These are phyloP conservation scores for Acidiella bohemica DNA, from an alignment of 495 filamentous ascomycete genomes.

Conservation along the genomic window DNA sequence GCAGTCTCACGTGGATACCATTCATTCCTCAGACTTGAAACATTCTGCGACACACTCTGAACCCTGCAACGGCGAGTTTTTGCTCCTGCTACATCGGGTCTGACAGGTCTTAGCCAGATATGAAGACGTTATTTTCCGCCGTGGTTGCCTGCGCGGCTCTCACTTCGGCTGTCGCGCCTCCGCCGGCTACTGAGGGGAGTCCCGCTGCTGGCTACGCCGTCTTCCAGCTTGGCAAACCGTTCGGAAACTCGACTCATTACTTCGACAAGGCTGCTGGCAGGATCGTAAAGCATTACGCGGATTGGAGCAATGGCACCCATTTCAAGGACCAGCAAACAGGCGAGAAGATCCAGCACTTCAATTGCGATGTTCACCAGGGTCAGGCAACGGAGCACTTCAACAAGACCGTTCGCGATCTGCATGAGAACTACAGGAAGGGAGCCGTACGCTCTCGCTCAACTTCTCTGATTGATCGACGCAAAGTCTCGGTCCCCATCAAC, in stretches of 20 bases:
- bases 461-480: not conserved
- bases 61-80: too few species aligned
- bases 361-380: conserved; percentile 24
- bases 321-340: conserved; percentile 9
- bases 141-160: too few species aligned
- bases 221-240: too few species aligned
- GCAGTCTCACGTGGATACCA: too few species aligned
- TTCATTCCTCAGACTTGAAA: too few species aligned
- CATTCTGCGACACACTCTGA: too few species aligned
- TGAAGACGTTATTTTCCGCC: too few species aligned
- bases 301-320: conserved; percentile 12
- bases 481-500: not conserved
- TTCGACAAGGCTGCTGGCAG: not conserved
- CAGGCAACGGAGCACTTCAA: conserved; percentile 22
- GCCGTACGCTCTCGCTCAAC: conserved; percentile 12
- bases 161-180: too few species aligned
- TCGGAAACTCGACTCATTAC: not conserved
- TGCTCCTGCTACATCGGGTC: too few species aligned
- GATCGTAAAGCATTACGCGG: not conserved
- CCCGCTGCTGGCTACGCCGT: too few species aligned
- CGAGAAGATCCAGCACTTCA: conserved; percentile 24
- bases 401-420: conserved; percentile 20
- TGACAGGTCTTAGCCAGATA: too few species aligned
- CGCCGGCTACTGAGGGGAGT: too few species aligned
- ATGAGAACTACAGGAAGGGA: conserved; percentile 16